Evolutionary conservation across 2,329 filamentous ascomycete species (phyloP).

Genomic region (Trichophyton simii): DNA sequence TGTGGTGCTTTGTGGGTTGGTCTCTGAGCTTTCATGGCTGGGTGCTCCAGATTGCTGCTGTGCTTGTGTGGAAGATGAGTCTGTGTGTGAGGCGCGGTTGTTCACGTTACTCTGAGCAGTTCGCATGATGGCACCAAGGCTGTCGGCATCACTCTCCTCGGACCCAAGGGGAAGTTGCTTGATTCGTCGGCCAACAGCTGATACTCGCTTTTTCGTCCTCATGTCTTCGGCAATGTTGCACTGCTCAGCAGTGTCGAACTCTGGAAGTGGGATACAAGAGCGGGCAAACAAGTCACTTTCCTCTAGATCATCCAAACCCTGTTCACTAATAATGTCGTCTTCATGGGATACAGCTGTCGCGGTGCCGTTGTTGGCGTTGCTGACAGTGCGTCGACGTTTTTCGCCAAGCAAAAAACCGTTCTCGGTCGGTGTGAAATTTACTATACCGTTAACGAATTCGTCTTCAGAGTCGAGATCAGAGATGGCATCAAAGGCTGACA

Average conservation of each 20-base stretch:
- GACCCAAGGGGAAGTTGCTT: constrained; percentile 18
- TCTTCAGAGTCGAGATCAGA: constrained; percentile 87
- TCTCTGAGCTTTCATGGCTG: constrained; percentile 33
- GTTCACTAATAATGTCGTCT: constrained; percentile 63
- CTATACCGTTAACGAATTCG: constrained; percentile 64
- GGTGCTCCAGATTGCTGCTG: constrained; percentile 29
- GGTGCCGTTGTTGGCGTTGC: constrained; percentile 51
- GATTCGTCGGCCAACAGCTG: constrained; percentile 26
- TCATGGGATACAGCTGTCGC: constrained; percentile 44
- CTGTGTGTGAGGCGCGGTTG: constrained; percentile 32
- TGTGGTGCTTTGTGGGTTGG: constrained; percentile 37
- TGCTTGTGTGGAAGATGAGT: constrained; percentile 23
- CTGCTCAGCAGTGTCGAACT: constrained; percentile 30
- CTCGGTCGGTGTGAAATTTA: constrained; percentile 51
- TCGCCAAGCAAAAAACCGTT: constrained; percentile 49
- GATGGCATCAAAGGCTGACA: constrained; percentile 69
- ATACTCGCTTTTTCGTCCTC: constrained; percentile 39
- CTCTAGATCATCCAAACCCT: constrained; percentile 64
- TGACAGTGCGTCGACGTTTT: constrained; percentile 61
- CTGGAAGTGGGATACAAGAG: constrained; percentile 50
- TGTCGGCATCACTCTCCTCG: constrained; percentile 21
- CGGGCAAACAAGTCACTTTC: constrained; percentile 51
- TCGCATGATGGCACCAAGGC: constrained; percentile 17
- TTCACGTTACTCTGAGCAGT: constrained; percentile 22
- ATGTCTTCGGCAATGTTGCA: constrained; percentile 40